Evolutionary conservation across 164 flowering plant species (phyloP).

Genomic region (Magnolia sinica): DNA sequence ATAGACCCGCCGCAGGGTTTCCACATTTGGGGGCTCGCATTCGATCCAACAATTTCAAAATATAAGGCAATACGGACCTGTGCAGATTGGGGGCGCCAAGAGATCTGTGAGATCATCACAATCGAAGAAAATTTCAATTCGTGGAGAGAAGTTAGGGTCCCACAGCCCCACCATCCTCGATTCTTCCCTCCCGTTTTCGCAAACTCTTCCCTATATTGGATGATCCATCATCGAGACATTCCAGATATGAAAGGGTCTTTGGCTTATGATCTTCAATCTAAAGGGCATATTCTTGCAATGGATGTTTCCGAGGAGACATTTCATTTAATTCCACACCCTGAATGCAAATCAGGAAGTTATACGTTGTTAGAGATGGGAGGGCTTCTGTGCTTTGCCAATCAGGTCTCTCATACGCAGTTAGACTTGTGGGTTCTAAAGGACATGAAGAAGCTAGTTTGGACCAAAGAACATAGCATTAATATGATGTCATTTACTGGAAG

Average conservation of each 20-base stretch:
- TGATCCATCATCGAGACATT: conserved; percentile 2
- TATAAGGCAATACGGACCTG: neutral
- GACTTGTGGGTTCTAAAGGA: conserved; percentile 7
- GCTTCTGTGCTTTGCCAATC: conserved; percentile 2
- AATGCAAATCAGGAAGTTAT: conserved; percentile 1
- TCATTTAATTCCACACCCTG: neutral
- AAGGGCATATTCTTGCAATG: conserved; percentile 3
- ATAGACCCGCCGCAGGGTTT: neutral
- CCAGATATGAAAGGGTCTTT: neutral
- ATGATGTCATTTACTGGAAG: neutral
- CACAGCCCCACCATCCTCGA: conserved; percentile 6
- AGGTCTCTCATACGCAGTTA: neutral
- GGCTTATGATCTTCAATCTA: neutral
- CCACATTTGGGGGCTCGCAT: neutral
- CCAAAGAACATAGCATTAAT: neutral
- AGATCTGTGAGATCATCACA: neutral
- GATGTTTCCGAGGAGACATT: neutral
- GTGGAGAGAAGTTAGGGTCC: conserved; percentile 1
- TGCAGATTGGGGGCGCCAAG: neutral
- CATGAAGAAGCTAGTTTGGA: neutral
- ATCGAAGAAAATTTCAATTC: neutral
- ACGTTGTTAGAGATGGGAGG: conserved; percentile 2
- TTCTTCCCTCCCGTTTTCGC: conserved; percentile 2
- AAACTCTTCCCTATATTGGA: conserved; percentile 4
- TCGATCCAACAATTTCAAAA: conserved; percentile 2